A percentile compares a stretch with the other conserved stretches of the same genome.
phyloP scores from a whole-genome alignment of 106 monocot species.

The Hemerocallis citrina region DNA sequence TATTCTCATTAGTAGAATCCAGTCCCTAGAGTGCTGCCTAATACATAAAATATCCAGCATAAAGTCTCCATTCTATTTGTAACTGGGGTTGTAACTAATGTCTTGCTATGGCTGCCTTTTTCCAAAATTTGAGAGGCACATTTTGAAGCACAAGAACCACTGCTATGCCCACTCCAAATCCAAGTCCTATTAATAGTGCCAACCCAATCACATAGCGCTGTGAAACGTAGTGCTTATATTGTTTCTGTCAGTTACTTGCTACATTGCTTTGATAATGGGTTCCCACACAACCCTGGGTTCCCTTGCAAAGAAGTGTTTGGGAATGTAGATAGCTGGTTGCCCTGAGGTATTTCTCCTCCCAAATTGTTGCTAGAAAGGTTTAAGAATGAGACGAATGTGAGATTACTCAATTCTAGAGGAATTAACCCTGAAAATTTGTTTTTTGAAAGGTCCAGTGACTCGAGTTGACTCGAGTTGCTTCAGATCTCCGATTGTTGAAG shows the following conservation, averaged over 20 bases:
- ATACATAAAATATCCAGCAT: too few species aligned
- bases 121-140: not conserved
- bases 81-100: too few species aligned
- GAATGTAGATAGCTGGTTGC: slow-evolving; percentile 34
- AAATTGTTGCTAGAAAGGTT: slow-evolving; percentile 52
- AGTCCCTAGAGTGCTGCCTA: too few species aligned
- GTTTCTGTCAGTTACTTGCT: not conserved
- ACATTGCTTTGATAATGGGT: slow-evolving; percentile 24
- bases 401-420: slow-evolving; percentile 21
- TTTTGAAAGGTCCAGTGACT: slow-evolving; percentile 56
- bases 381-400: slow-evolving; percentile 39
- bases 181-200: not conserved
- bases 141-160: not conserved
- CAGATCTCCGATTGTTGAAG: too few species aligned
- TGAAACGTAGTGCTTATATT: not conserved
- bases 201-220: not conserved
- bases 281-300: slow-evolving; percentile 51
- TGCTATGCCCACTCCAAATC: not conserved
- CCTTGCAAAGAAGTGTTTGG: slow-evolving; percentile 21
- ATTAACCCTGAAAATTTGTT: slow-evolving; percentile 52
- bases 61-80: too few species aligned
- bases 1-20: too few species aligned
- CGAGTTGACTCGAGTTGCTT: slow-evolving; percentile 5
- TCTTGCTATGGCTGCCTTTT: too few species aligned
- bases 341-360: slow-evolving; percentile 34